These are phyloP conservation scores for Colletotrichum lentis DNA, from an alignment of 2,329 filamentous ascomycete species.

Conservation along the genomic window DNA sequence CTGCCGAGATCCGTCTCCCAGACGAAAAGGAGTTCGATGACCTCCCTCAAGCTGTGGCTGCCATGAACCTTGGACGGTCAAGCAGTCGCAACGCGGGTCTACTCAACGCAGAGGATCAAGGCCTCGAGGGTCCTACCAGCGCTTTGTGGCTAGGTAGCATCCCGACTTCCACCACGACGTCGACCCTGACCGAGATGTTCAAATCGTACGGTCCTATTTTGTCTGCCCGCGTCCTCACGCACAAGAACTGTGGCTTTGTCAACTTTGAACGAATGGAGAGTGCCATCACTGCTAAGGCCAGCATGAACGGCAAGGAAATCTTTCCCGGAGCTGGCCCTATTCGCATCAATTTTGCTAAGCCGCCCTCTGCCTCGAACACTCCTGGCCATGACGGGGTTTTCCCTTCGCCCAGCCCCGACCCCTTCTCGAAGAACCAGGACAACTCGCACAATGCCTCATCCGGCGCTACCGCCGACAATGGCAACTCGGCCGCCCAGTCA, in stretches of 20 bases:
- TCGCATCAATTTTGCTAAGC: constrained; percentile 96
- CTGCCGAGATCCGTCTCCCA: constrained; percentile 75
- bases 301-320: constrained; percentile 96
- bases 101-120: constrained; percentile 78
- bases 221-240: constrained; percentile 90
- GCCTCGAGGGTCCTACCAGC: constrained; percentile 87
- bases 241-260: constrained; percentile 99
- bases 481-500: constrained; percentile 45
- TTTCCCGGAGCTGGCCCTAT: constrained; percentile 96
- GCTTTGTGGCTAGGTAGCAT: constrained; percentile 98
- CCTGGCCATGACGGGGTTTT: constrained; percentile 89
- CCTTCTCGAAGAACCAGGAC: constrained; percentile 69
- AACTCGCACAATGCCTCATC: constrained; percentile 50
- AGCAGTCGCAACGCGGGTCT: constrained; percentile 73
- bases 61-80: constrained; percentile 74
- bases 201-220: constrained; percentile 90
- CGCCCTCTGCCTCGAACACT: constrained; percentile 87
- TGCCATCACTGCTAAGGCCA: constrained; percentile 85
- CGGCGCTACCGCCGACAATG: constrained; percentile 49
- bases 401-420: constrained; percentile 90
- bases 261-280: constrained; percentile 95
- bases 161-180: constrained; percentile 94
- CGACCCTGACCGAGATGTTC: constrained; percentile 94
- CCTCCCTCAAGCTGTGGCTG: constrained; percentile 81
- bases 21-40: constrained; percentile 83